Evolutionary conservation across 164 flowering plant species (phyloP), one percentile per base, ranked within the genome.

Genomic region (Euptelea pleiosperma): DNA sequence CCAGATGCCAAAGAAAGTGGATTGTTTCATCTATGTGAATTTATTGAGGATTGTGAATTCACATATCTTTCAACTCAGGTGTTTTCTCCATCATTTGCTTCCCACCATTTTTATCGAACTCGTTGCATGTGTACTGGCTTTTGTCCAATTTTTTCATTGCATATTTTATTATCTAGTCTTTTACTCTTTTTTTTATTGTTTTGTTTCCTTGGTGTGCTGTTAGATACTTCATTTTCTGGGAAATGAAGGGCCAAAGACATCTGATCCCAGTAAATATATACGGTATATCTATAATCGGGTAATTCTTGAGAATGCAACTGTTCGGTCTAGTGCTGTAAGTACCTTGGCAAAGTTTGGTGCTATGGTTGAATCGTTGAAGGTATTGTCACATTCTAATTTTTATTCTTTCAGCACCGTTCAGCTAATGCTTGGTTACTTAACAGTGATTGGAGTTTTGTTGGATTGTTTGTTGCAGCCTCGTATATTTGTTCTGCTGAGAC

Each of bases 1-100:
- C 99, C 97, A 25, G 99, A 93, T 60, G 99, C 99, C 58, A 93
- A 90, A 78, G 99, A 90, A 67, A 79, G 76, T 80, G 99, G 99
- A 30, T 67, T 93, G 73, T 86, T 90, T 75, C 99, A 93, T 79
- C 80, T 93, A 19, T 93, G 99, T 72, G 99, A 93, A 78, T 93
- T 93, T 70, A 90, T 93, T 72, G 99, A 93, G 74, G 99, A 93
- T 68, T 93, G 99, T 81, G 97, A 93, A 82, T 93, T 93, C 65
- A 93, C 97, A 0, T 93, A 93, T 73, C 87, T 93, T 43, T 93
- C 99, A 39, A 83, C 95, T 26, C 99, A 93, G 99, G 99, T 92
- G 49, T 67, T 44, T 55, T 57, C 12, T 42, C 25, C 47, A 26
- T 55, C 42, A 37, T 4, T 61, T 12, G 16, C 8, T 26, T n/a